Conservation (phyloP, 1,284 basidiomycete species). For the Trametes hirsuta region DNA sequence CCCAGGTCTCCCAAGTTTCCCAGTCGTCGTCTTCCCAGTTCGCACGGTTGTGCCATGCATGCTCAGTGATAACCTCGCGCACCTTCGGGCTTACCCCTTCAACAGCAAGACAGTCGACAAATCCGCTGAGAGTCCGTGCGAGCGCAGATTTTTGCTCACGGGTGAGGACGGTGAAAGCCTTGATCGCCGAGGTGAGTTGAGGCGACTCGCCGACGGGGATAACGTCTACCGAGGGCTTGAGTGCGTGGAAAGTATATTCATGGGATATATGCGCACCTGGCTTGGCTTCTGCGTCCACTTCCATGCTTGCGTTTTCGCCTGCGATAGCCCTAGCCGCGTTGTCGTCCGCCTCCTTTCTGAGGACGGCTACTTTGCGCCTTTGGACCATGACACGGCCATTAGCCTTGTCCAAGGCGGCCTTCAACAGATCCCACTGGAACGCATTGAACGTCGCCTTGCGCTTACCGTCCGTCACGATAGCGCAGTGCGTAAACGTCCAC, state of each 20-base stretch:
- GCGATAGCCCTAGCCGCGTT: slow-evolving; percentile 76
- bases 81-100: slow-evolving; percentile 48
- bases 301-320: slow-evolving; percentile 57
- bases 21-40: slow-evolving; percentile 74
- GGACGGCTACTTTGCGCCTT: slow-evolving; percentile 66
- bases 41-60: slow-evolving; percentile 69
- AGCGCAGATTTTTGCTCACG: slow-evolving; percentile 76
- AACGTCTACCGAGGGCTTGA: slow-evolving; percentile 43
- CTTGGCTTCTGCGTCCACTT: slow-evolving; percentile 71
- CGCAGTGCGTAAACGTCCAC: slow-evolving; percentile 76
- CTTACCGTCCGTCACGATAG: slow-evolving; percentile 31
- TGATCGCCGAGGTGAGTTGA: slow-evolving; percentile 67
- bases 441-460: slow-evolving; percentile 51
- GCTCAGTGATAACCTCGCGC: slow-evolving; percentile 55
- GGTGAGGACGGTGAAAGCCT: slow-evolving; percentile 71
- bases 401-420: slow-evolving; percentile 84
- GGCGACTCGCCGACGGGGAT: slow-evolving; percentile 60
- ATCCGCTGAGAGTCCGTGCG: slow-evolving; percentile 68
- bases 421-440: slow-evolving; percentile 83
- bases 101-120: slow-evolving; percentile 62
- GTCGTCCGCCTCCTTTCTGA: slow-evolving; percentile 89
- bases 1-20: slow-evolving; percentile 84
- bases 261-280: slow-evolving; percentile 40
- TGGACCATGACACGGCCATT: slow-evolving; percentile 84
- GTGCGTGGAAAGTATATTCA: background rate